A percentile compares a stretch with the other conserved stretches of the same genome.
These are phyloP conservation scores for Mitragyna speciosa DNA, from an alignment of 257 asterid species.

Conservation along the genomic window DNA sequence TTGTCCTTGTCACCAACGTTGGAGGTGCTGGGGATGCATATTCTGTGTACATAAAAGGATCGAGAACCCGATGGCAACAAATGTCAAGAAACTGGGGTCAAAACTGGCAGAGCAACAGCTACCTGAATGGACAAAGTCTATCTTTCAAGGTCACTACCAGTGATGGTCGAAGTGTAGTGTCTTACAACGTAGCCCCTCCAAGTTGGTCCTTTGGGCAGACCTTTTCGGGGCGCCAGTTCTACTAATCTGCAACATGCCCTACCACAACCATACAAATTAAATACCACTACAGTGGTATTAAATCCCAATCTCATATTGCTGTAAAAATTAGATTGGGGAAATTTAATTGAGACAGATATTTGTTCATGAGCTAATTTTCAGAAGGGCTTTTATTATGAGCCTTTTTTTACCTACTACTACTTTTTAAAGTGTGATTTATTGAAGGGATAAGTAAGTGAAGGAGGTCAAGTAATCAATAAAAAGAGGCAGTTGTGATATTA, in stretches of 20 bases:
- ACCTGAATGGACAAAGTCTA: constrained; percentile 82
- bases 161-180: constrained; percentile 71
- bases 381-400: background rate
- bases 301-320: background rate
- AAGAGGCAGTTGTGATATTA: background rate
- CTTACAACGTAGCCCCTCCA: constrained; percentile 71
- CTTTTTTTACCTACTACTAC: background rate
- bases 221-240: constrained; percentile 65
- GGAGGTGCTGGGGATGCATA: constrained; percentile 91
- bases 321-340: constrained; percentile 7
- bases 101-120: constrained; percentile 86
- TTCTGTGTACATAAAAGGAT: constrained; percentile 74
- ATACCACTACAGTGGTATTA: background rate
- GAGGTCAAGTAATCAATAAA: background rate
- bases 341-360: background rate
- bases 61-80: constrained; percentile 77
- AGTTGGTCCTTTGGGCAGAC: constrained; percentile 90
- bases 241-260: constrained; percentile 15
- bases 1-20: constrained; percentile 76
- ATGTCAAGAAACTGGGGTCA: constrained; percentile 99
- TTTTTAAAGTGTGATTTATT: constrained; percentile 4
- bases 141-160: constrained; percentile 76
- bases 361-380: background rate
- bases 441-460: background rate
- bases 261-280: background rate